Evolutionary conservation across 225 moss, liverwort and hornwort species (phyloP).

Genomic region (Physcomitrium patens): DNA sequence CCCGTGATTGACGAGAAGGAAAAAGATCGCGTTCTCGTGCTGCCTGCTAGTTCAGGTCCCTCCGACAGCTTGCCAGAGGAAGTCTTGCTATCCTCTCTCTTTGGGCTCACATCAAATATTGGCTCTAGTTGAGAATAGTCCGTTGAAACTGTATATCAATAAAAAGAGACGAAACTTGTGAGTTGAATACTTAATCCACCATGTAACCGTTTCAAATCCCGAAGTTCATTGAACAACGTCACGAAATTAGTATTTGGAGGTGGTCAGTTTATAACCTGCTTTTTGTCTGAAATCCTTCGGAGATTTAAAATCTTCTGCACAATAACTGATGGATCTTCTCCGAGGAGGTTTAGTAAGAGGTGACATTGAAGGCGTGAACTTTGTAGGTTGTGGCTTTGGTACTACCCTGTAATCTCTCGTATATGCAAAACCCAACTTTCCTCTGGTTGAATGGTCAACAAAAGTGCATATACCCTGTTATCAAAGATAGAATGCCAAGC

Average conservation of each 20-base stretch:
- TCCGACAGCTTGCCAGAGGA: slow-evolving; percentile 31
- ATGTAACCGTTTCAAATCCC: no score
- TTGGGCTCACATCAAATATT: slow-evolving; percentile 44
- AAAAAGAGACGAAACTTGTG: background rate
- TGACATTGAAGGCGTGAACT: slow-evolving; percentile 37
- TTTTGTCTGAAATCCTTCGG: slow-evolving; percentile 34
- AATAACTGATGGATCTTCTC: slow-evolving; percentile 42
- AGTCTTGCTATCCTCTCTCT: slow-evolving; percentile 22
- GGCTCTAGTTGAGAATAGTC: slow-evolving; percentile 33
- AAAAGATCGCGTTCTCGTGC: slow-evolving; percentile 61
- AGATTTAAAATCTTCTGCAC: slow-evolving; percentile 34
- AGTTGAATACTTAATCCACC: background rate
- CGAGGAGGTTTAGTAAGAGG: slow-evolving; percentile 42
- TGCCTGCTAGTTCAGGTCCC: slow-evolving; percentile 65
- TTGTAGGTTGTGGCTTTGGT: slow-evolving; percentile 43
- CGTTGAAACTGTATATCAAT: slow-evolving; percentile 16
- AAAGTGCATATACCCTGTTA: slow-evolving; percentile 84
- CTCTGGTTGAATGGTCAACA: slow-evolving; percentile 76
- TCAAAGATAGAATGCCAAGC: slow-evolving; percentile 1
- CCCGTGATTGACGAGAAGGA: slow-evolving; percentile 68
- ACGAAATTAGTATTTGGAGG: background rate
- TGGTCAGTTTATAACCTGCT: slow-evolving; percentile 36
- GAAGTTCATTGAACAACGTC: no score
- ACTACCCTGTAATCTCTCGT: slow-evolving; percentile 68
- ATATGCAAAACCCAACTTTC: slow-evolving; percentile 80